Evolutionary conservation across 805 yeast species (phyloP).

Genomic region (Sugiyamaella floridensis): DNA sequence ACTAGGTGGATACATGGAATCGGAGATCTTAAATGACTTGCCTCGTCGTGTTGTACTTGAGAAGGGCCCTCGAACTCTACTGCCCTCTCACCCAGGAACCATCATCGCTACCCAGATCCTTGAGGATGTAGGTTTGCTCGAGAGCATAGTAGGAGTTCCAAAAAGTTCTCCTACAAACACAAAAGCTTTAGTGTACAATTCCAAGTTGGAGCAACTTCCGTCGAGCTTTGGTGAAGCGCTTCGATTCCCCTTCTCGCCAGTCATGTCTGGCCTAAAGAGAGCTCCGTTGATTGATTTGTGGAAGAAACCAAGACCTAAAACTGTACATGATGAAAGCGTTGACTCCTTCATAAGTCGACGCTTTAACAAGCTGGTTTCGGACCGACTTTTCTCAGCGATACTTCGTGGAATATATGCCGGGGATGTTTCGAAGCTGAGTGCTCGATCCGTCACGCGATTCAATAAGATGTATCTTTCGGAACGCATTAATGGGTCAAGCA

Average conservation of each 20-base stretch:
- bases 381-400: conserved; percentile 69
- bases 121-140: conserved; percentile 39
- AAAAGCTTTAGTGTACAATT: conserved; percentile 50
- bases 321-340: conserved; percentile 59
- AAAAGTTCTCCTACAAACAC: conserved; percentile 57
- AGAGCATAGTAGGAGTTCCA: conserved; percentile 50
- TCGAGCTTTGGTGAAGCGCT: conserved; percentile 12
- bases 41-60: conserved; percentile 41
- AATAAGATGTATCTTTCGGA: conserved; percentile 54
- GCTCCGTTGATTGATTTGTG: conserved; percentile 36
- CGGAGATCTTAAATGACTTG: conserved; percentile 23
- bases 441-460: conserved; percentile 45
- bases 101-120: conserved; percentile 24
- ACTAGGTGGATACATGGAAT: conserved; percentile 75
- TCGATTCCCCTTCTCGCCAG: conserved; percentile 23
- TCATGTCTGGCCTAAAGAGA: conserved; percentile 47
- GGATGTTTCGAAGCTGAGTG: conserved; percentile 63
- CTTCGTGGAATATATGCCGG: conserved; percentile 89
- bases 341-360: conserved; percentile 60
- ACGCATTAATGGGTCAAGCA: conserved; percentile 40
- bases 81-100: conserved; percentile 75
- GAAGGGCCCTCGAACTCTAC: conserved; percentile 84
- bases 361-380: conserved; percentile 48
- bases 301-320: conserved; percentile 18
- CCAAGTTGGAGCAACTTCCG: conserved; percentile 29